Evolutionary conservation across 352 stramenopile species (phyloP).

Genomic region (Globisporangium alternatum): DNA sequence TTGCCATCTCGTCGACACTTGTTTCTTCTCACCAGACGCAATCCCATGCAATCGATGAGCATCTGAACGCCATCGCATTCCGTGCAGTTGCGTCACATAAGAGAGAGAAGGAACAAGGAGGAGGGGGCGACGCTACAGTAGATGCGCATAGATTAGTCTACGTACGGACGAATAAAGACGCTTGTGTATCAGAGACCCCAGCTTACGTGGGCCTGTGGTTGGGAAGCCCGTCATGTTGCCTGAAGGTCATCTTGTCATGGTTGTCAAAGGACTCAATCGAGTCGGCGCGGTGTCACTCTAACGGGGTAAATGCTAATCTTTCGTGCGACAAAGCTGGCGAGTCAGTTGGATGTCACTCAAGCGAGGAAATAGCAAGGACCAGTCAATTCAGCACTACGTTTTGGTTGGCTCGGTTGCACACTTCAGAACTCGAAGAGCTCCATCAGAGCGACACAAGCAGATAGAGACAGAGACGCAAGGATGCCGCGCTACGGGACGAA

Average conservation of each 20-base stretch:
- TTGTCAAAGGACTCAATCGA: not conserved
- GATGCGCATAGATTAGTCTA: not conserved
- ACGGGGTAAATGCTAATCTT: too few species aligned
- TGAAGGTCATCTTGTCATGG: not conserved
- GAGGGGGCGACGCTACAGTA: not conserved
- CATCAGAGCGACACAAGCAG: constrained; percentile 4
- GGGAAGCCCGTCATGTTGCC: not conserved
- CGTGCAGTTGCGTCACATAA: constrained; percentile 4
- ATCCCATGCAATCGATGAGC: constrained; percentile 14
- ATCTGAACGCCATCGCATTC: not conserved
- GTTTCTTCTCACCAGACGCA: not conserved
- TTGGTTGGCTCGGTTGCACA: constrained; percentile 13
- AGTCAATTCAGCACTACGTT: constrained; percentile 9
- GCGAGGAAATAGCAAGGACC: not conserved
- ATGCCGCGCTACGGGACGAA: constrained; percentile 48
- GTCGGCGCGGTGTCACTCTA: not conserved
- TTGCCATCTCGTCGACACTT: not conserved
- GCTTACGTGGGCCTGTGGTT: not conserved
- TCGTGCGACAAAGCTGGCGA: not conserved
- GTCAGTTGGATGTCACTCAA: not conserved
- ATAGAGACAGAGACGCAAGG: constrained; percentile 2
- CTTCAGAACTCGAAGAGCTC: constrained; percentile 8
- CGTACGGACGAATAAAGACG: not conserved
- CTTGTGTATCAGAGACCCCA: not conserved
- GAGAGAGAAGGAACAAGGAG: not conserved